Evolutionary conservation across 352 stramenopile genomes (phyloP), one percentile per base, ranked within the genome.

Genomic region (Phytophthora pini): DNA sequence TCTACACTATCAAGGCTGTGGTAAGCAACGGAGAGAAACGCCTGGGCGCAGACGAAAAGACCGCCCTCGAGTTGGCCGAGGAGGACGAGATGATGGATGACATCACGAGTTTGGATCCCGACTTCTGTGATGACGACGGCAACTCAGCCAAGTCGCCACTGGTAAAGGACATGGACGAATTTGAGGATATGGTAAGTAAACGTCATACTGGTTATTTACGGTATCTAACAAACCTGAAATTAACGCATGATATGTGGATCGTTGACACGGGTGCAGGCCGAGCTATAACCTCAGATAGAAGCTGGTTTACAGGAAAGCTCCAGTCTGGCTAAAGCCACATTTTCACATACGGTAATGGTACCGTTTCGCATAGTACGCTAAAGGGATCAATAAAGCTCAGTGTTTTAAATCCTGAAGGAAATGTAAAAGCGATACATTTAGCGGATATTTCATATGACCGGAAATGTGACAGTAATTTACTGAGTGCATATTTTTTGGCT

Each of bases 1-100:
- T 65, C 5, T 68, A 68, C 31, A 68, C 52, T 4, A 55, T 64
- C 2, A 61, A 67, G 36, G 44, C 20, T 1, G 34, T 59, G 6
- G 38, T 46, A 6, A 15, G 1, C 10, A 24, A 66, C 2, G 56
- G 56, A 3, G n/a, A 46, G n/a, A 1, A 50, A 11, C 50, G 22
- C 4, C 48, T 70, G 5, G 56, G 44, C 47, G n/a, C 51, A 24
- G 13, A 5, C 12, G 52, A 10, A 3, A 64, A 63, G 15, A 56
- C 52, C 17, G 17, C 17, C 17, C 17, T 17, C 17, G 17, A 17
- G 6, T 12, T 53, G 46, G 17, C 17, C 5, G 13, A 5, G 3
- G 29, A 53, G 27, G 46, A 53, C 27, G 15, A 29, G 8, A 13
- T n/a, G 2, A 53, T 53, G 46, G 46, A 53, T 7, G 46, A 53